Percentiles rank a stretch among this genome's conserved stretches.
phyloP scores from a whole-genome alignment of 768 basidiomycete species.

The Boletus reticulatus region DNA sequence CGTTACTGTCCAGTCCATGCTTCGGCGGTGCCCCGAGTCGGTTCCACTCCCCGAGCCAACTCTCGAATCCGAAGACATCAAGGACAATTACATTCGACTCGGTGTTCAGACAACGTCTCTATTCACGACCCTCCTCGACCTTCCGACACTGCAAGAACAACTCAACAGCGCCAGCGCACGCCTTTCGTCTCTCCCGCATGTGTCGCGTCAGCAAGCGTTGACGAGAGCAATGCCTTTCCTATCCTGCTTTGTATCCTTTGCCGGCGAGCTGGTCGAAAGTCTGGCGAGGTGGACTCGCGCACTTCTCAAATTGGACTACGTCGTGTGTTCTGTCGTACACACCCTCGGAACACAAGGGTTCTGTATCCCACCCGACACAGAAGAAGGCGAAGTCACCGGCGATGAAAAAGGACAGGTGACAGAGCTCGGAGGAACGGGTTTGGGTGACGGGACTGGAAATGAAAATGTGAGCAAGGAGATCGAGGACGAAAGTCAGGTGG shows the following conservation, averaged over 20 bases:
- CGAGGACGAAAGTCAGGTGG: slow-evolving; percentile 94
- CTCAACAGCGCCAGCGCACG: slow-evolving; percentile 39
- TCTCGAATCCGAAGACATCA: slow-evolving; percentile 29
- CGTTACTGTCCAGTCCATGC: slow-evolving; percentile 60
- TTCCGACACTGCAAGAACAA: slow-evolving; percentile 41
- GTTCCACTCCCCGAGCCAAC: not conserved
- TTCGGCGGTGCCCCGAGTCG: slow-evolving; percentile 38
- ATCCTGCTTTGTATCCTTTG: slow-evolving; percentile 55
- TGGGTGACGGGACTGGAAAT: slow-evolving; percentile 83
- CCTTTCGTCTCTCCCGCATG: slow-evolving; percentile 36
- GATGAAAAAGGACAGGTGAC: slow-evolving; percentile 40
- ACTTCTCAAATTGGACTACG: slow-evolving; percentile 80
- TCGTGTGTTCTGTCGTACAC: slow-evolving; percentile 70
- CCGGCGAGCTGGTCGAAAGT: slow-evolving; percentile 52
- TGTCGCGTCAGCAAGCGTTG: slow-evolving; percentile 34
- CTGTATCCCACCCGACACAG: slow-evolving; percentile 85
- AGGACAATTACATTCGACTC: slow-evolving; percentile 52
- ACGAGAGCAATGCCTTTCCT: slow-evolving; percentile 74
- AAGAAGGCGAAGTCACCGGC: slow-evolving; percentile 46
- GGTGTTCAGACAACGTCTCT: slow-evolving; percentile 44
- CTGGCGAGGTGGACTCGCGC: slow-evolving; percentile 69
- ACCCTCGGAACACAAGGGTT: slow-evolving; percentile 85
- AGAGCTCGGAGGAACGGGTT: slow-evolving; percentile 72
- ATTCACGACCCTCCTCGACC: slow-evolving; percentile 48
- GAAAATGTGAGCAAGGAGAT: slow-evolving; percentile 94